Evolutionary conservation across 306 rosid species (phyloP).

Genomic region (Cicer judaicum): DNA sequence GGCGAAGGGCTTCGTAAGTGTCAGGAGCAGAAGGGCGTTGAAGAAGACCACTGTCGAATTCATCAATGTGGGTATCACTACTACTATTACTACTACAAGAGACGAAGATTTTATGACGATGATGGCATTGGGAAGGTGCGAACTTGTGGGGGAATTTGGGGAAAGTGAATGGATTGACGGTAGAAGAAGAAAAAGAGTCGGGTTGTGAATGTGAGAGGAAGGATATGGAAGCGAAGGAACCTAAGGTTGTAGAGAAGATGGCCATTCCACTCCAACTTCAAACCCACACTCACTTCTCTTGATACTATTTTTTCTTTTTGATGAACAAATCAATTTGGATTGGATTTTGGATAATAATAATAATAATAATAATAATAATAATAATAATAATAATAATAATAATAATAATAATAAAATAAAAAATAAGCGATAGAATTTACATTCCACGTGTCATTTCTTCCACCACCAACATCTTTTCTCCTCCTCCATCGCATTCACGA

Average conservation of each 20-base stretch:
- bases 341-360: slow-evolving; percentile 30
- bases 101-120: slow-evolving; percentile 47
- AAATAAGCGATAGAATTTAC: background rate
- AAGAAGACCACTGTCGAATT: slow-evolving; percentile 48
- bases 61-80: slow-evolving; percentile 47
- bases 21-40: slow-evolving; percentile 54
- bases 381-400: background rate
- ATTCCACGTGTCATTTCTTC: slow-evolving; percentile 35
- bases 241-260: slow-evolving; percentile 54
- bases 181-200: slow-evolving; percentile 30
- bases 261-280: slow-evolving; percentile 38
- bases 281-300: no score
- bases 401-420: background rate
- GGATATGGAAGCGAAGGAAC: slow-evolving; percentile 54
- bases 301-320: no score
- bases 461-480: slow-evolving; percentile 9
- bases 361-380: background rate
- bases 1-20: slow-evolving; percentile 51
- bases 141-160: slow-evolving; percentile 48
- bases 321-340: background rate
- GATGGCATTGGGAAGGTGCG: slow-evolving; percentile 38
- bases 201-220: slow-evolving; percentile 50
- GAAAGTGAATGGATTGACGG: slow-evolving; percentile 23
- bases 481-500: background rate
- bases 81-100: slow-evolving; percentile 22